Conservation (phyloP, 345 rosid species). For the Ceriops decandra region DNA sequence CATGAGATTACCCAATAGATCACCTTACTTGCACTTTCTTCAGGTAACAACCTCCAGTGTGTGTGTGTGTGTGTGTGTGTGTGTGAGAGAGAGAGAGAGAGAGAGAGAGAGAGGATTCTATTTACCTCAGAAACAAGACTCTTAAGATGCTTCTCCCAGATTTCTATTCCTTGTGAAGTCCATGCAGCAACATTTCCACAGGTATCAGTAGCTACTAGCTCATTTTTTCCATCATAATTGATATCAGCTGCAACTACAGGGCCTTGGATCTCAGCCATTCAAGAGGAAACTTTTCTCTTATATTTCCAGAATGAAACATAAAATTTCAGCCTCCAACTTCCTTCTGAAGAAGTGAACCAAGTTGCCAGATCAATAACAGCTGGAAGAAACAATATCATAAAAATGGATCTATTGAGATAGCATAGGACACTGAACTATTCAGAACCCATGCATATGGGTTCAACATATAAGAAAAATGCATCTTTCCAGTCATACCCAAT, state of each 20-base stretch:
- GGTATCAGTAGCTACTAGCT: slow-evolving; percentile 84
- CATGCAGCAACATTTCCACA: slow-evolving; percentile 98
- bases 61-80: no score
- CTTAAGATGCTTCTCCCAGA: slow-evolving; percentile 88
- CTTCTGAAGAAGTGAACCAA: slow-evolving; percentile 21
- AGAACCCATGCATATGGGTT: no score
- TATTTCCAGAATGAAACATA: slow-evolving; percentile 46
- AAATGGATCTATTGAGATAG: neutral
- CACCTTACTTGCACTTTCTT: no score
- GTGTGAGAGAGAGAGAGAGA: no score
- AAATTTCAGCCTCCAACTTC: slow-evolving; percentile 25
- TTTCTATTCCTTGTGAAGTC: slow-evolving; percentile 85
- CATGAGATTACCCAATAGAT: no score
- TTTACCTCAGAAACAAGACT: slow-evolving; percentile 88
- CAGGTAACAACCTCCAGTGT: no score
- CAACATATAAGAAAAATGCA: no score
- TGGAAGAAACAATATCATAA: neutral
- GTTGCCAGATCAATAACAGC: neutral
- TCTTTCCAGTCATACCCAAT: neutral
- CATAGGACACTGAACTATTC: no score
- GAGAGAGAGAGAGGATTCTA: slow-evolving; percentile 7
- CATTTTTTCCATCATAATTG: slow-evolving; percentile 94
- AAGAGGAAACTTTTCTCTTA: slow-evolving; percentile 83
- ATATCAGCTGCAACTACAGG: slow-evolving; percentile 95
- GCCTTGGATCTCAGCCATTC: slow-evolving; percentile 99